Evolutionary conservation across 2,329 filamentous ascomycete genomes (phyloP).

Genomic region (Sporothrix brasiliensis): DNA sequence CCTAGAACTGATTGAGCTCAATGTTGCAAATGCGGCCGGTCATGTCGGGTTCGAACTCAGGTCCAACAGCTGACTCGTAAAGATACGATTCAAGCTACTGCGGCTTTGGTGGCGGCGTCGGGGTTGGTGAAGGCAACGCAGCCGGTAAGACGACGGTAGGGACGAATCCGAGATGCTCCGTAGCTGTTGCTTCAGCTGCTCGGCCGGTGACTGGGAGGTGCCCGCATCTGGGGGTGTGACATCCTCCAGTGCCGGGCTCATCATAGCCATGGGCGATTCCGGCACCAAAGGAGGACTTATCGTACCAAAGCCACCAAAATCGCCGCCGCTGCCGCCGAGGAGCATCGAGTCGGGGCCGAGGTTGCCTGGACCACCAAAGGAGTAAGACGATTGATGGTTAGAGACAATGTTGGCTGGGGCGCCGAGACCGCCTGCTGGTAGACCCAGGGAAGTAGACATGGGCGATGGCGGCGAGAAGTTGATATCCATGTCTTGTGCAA

Average conservation of each 20-base stretch:
- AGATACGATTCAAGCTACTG: constrained; percentile 39
- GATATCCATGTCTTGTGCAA: constrained; percentile 35
- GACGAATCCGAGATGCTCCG: constrained; percentile 40
- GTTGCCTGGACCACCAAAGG: constrained; percentile 26
- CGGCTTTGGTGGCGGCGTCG: constrained; percentile 39
- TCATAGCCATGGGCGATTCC: constrained; percentile 35
- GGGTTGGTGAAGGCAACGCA: constrained; percentile 39
- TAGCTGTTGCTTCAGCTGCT: constrained; percentile 39
- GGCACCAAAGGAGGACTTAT: constrained; percentile 36
- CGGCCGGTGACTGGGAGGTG: constrained; percentile 36
- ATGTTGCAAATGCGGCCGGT: not conserved
- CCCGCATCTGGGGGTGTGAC: constrained; percentile 30
- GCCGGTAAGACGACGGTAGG: constrained; percentile 38
- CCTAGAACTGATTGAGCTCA: not conserved
- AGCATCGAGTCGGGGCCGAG: constrained; percentile 29
- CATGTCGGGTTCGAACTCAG: constrained; percentile 36
- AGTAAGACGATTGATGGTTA: constrained; percentile 31
- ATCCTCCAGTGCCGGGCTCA: constrained; percentile 34
- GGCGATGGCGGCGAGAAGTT: constrained; percentile 38
- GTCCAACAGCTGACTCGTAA: constrained; percentile 39
- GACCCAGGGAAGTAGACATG: constrained; percentile 31
- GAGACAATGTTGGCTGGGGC: constrained; percentile 35
- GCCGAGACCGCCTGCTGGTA: constrained; percentile 30
- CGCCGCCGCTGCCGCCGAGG: constrained; percentile 8
- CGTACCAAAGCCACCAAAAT: constrained; percentile 27